These are phyloP conservation scores for Talaromyces ruber DNA, from an alignment of 495 filamentous ascomycete genomes.

Conservation along the genomic window DNA sequence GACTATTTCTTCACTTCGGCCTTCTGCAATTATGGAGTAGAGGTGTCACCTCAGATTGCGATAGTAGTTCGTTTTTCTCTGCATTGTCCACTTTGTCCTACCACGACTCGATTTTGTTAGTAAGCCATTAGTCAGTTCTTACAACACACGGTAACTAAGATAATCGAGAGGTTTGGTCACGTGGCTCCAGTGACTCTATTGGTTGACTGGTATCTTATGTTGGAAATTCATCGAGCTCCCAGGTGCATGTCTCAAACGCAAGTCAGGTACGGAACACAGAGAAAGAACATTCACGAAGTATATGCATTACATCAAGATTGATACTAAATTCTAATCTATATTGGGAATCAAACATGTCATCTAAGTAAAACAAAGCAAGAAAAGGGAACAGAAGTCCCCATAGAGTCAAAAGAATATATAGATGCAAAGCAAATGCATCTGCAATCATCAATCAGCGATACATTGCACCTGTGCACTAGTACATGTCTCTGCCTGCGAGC, in stretches of 20 bases:
- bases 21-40: neutral
- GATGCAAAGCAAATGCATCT: neutral
- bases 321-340: constrained; percentile 1
- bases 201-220: neutral
- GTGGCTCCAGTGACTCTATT: neutral
- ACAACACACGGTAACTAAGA: neutral
- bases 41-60: neutral
- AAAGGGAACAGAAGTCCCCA: neutral
- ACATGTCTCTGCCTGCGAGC: neutral
- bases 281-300: neutral
- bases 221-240: too few relatives aligned
- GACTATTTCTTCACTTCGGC: neutral
- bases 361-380: neutral
- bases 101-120: neutral
- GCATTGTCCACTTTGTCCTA: neutral
- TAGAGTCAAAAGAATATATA: neutral
- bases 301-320: neutral
- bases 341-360: constrained; percentile 4
- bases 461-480: neutral
- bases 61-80: too few relatives aligned
- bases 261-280: neutral
- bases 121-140: neutral
- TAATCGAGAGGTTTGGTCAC: neutral
- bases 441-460: neutral
- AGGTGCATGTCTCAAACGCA: too few relatives aligned